A percentile compares a stretch with the other conserved stretches of the same genome.
Evolutionary conservation across 768 basidiomycete genomes (phyloP).

Genomic region (Trametes sanguinea): DNA sequence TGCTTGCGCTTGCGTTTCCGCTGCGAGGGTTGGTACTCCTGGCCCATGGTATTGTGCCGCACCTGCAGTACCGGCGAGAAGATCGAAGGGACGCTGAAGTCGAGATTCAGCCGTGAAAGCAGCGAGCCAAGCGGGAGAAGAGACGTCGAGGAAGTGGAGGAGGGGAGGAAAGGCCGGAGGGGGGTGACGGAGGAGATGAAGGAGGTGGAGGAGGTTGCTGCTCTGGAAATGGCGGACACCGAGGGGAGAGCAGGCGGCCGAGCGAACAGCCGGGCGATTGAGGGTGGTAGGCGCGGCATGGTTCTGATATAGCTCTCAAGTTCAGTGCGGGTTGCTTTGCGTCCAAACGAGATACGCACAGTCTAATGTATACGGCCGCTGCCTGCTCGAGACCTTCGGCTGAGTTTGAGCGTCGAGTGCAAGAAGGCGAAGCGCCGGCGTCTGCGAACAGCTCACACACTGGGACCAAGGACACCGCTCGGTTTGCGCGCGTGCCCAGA

Average conservation of each 20-base stretch:
- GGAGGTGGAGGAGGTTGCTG: conserved; percentile 10
- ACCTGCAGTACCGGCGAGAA: conserved; percentile 50
- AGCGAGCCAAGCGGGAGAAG: conserved; percentile 7
- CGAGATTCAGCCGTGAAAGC: conserved; percentile 16
- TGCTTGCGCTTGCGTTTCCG: conserved; percentile 90
- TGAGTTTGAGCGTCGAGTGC: neutral
- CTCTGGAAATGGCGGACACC: conserved; percentile 9
- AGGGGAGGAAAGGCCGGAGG: conserved; percentile 16
- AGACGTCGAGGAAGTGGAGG: conserved; percentile 3
- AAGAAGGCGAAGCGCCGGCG: conserved; percentile 8
- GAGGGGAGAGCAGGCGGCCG: conserved; percentile 23
- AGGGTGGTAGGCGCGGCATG: conserved; percentile 32
- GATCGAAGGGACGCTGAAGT: conserved; percentile 34
- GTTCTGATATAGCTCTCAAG: neutral
- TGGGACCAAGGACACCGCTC: conserved; percentile 10
- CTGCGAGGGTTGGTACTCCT: conserved; percentile 97
- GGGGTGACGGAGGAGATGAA: conserved; percentile 17
- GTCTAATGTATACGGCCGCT: neutral
- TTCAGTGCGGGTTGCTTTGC: neutral
- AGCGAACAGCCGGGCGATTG: conserved; percentile 27
- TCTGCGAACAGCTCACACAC: neutral
- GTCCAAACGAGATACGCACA: too few species aligned
- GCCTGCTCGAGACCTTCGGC: conserved; percentile 5
- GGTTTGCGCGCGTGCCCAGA: neutral
- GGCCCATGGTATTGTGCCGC: conserved; percentile 71